Conservation (phyloP, 2,329 filamentous ascomycete genomes). For the Lecanosticta acicola region DNA sequence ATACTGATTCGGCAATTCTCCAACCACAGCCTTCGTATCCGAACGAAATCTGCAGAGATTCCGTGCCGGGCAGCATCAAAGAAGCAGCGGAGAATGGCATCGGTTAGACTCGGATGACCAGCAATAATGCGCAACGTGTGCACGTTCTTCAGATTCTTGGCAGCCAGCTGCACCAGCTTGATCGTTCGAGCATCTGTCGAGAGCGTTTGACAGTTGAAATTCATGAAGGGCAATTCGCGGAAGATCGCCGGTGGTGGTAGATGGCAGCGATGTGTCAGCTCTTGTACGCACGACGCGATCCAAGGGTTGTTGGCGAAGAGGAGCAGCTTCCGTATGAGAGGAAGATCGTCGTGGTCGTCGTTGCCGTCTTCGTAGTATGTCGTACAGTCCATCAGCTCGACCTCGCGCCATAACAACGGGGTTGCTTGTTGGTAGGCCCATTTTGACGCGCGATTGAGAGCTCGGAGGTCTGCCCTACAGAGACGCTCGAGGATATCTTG, state of each 20-base stretch:
- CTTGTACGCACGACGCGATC: conserved; percentile 40
- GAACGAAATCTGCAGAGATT: conserved; percentile 23
- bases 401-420: conserved; percentile 37
- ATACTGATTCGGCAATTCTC: conserved; percentile 39
- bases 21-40: conserved; percentile 41
- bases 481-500: conserved; percentile 37
- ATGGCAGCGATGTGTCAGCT: conserved; percentile 43
- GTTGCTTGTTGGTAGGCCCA: conserved; percentile 35
- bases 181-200: conserved; percentile 38
- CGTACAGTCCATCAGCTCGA: conserved; percentile 38
- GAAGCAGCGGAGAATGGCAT: conserved; percentile 37
- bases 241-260: conserved; percentile 43
- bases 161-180: conserved; percentile 35
- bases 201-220: conserved; percentile 37
- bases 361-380: conserved; percentile 16
- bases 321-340: conserved; percentile 39
- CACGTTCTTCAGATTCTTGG: conserved; percentile 38
- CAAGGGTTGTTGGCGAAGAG: conserved; percentile 39
- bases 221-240: conserved; percentile 37
- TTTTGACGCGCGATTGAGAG: conserved; percentile 32
- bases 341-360: conserved; percentile 39
- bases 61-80: conserved; percentile 27
- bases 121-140: conserved; percentile 42
- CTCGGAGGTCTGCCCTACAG: conserved; percentile 27
- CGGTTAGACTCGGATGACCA: conserved; percentile 40